A percentile compares a stretch with the other conserved stretches of the same genome.
Conservation (phyloP, 1,284 basidiomycete species). For the Leucoagaricus sp. region DNA sequence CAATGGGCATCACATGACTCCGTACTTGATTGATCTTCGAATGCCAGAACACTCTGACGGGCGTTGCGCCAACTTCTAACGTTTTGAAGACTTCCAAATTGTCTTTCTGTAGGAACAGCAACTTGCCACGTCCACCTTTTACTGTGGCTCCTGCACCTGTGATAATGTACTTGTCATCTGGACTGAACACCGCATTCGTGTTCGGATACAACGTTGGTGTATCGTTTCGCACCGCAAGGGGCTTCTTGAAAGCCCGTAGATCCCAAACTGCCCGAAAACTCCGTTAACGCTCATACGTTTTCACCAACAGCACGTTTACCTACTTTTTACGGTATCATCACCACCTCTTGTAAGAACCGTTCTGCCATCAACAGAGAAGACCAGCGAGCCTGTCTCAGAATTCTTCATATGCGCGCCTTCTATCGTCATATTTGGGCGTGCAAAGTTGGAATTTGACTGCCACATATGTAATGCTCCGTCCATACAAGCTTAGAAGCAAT, state of each 20-base stretch:
- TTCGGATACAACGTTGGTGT: conserved; percentile 84
- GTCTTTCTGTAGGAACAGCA: conserved; percentile 75
- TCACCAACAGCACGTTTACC: conserved; percentile 34
- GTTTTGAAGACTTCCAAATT: conserved; percentile 68
- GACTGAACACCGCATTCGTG: conserved; percentile 92
- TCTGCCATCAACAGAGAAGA: conserved; percentile 82
- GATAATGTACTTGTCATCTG: conserved; percentile 84
- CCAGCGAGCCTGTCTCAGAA: conserved; percentile 82
- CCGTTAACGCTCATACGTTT: conserved; percentile 19
- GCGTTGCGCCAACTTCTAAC: conserved; percentile 70
- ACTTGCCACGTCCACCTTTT: conserved; percentile 67
- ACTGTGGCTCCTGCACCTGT: conserved; percentile 74
- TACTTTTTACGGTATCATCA: conserved; percentile 94
- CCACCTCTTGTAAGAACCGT: conserved; percentile 86
- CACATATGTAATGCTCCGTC: conserved; percentile 95
- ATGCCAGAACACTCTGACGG: conserved; percentile 91
- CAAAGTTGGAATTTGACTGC: conserved; percentile 90
- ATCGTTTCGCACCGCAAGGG: conserved; percentile 65
- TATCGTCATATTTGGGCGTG: conserved; percentile 82
- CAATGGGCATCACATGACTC: conserved; percentile 27
- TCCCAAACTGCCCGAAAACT: conserved; percentile 81
- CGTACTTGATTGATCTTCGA: conserved; percentile 98
- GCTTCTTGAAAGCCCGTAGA: conserved; percentile 83
- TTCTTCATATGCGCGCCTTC: conserved; percentile 86
- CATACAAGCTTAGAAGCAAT: conserved; percentile 61